phyloP scores from a whole-genome alignment of 495 filamentous ascomycete genomes.

The Hypoxylon lenormandii region DNA sequence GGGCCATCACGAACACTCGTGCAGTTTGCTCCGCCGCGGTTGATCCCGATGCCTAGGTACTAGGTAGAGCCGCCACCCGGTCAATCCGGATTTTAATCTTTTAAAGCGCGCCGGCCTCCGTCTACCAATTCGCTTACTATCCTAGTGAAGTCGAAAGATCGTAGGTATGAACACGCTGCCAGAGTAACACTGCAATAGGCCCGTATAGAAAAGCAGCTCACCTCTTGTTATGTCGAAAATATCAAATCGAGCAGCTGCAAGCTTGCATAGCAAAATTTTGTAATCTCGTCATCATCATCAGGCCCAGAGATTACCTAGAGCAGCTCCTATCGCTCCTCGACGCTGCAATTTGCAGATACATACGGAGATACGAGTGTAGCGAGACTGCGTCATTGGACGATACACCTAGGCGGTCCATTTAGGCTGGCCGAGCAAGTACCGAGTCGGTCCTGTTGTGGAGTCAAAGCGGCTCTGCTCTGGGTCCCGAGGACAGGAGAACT shows the following conservation, averaged over 20 bases:
- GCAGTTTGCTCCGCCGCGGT: conserved; percentile 31
- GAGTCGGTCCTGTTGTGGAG: conserved; percentile 49
- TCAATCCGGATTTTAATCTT: conserved; percentile 6
- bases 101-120: conserved; percentile 33
- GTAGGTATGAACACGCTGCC: conserved; percentile 1
- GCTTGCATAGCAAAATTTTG: no score
- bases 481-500: conserved; percentile 34
- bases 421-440: conserved; percentile 47
- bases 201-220: no score
- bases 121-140: not conserved
- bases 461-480: conserved; percentile 44
- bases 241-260: no score
- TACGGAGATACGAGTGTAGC: conserved; percentile 22
- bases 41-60: conserved; percentile 27
- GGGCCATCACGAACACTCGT: conserved; percentile 39
- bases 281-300: no score
- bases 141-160: conserved; percentile 4
- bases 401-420: conserved; percentile 8
- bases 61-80: conserved; percentile 33
- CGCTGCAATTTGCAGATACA: conserved; percentile 1
- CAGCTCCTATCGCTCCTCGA: no score
- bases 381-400: conserved; percentile 33
- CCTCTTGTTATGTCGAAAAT: no score
- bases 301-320: no score
- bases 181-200: no score